phyloP scores from a whole-genome alignment of 78 protist species.

The Protostelium mycophagum region DNA sequence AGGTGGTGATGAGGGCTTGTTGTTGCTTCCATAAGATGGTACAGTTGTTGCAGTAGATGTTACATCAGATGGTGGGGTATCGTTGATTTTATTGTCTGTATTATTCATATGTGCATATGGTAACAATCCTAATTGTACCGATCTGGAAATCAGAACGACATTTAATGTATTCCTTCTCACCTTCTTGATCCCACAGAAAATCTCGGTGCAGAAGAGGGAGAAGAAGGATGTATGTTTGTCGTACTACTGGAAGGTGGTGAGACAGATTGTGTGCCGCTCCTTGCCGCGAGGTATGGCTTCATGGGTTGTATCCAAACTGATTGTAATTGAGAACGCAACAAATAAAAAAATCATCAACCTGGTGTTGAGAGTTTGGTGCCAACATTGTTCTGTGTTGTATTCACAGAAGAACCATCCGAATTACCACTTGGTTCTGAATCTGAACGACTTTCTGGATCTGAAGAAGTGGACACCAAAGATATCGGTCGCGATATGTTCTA shows the following conservation, averaged over 20 bases:
- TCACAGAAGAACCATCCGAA: neutral
- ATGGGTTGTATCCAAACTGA: neutral
- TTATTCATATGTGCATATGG: neutral
- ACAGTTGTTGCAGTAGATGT: neutral
- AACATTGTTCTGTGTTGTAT: neutral
- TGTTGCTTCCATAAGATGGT: neutral
- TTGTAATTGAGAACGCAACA: neutral
- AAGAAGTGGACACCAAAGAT: neutral
- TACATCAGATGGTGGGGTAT: neutral
- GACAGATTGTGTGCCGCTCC: neutral
- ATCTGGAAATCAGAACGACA: neutral
- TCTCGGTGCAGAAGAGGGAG: neutral
- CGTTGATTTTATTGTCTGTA: neutral
- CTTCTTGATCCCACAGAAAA: neutral
- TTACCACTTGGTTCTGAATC: neutral
- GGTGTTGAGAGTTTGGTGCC: neutral
- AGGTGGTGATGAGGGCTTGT: neutral
- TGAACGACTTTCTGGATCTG: neutral
- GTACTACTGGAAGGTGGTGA: too few relatives aligned
- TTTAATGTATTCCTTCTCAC: neutral
- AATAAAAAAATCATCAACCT: neutral
- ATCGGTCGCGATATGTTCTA: neutral
- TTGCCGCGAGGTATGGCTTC: neutral
- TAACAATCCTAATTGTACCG: neutral
- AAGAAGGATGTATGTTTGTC: neutral